Evolutionary conservation across 108 stramenopile genomes (phyloP).

Genomic region (Hondaea fermentalgiana): DNA sequence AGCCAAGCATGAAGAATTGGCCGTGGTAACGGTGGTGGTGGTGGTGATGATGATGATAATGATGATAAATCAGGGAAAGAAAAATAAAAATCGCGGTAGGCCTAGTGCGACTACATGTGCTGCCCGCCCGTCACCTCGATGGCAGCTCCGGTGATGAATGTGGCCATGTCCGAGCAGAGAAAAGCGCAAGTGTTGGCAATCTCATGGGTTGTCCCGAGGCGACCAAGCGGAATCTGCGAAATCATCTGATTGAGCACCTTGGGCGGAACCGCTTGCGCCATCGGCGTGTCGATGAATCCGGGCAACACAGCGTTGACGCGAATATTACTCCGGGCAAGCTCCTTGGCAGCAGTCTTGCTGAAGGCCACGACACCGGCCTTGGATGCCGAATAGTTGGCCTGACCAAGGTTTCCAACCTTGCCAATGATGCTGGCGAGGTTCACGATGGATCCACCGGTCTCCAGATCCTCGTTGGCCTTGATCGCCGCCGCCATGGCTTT

Average conservation of each 20-base stretch:
- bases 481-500: conserved; percentile 39
- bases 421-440: conserved; percentile 66
- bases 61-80: too few species aligned
- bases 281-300: conserved; percentile 77
- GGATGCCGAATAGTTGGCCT: conserved; percentile 86
- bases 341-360: conserved; percentile 77
- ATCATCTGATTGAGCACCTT: conserved; percentile 50
- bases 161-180: conserved; percentile 50
- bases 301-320: conserved; percentile 77
- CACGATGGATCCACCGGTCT: conserved; percentile 49
- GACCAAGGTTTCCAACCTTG: conserved; percentile 63
- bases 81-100: too few species aligned
- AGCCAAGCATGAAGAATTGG: too few species aligned
- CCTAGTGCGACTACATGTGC: background rate
- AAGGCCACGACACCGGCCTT: conserved; percentile 82
- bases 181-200: conserved; percentile 60
- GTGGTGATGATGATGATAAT: too few species aligned
- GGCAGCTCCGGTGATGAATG: conserved; percentile 63
- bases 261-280: conserved; percentile 65
- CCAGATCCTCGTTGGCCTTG: background rate
- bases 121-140: conserved; percentile 52
- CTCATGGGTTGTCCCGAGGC: conserved; percentile 78
- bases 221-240: conserved; percentile 64
- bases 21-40: too few species aligned
- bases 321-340: conserved; percentile 66